Evolutionary conservation across 1,139 yeast genomes (phyloP).

Genomic region (Kurtzmaniella natalensis): DNA sequence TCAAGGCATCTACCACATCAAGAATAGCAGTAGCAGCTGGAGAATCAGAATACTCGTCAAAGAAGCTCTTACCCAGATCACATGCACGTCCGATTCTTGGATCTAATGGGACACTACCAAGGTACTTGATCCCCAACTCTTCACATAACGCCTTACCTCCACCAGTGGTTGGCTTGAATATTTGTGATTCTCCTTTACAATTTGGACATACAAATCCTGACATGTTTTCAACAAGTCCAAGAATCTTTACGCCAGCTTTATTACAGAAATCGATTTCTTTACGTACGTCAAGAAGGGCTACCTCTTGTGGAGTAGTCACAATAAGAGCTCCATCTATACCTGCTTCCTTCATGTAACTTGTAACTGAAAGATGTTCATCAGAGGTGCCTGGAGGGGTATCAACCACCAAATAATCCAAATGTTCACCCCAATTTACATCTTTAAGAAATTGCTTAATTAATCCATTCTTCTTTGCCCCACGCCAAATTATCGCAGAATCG

Average conservation of each 20-base stretch:
- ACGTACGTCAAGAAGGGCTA: conserved; percentile 88
- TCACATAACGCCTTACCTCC: conserved; percentile 85
- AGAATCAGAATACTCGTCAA: conserved; percentile 82
- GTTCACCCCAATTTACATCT: conserved; percentile 94
- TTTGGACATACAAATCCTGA: conserved; percentile 96
- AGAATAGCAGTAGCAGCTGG: conserved; percentile 89
- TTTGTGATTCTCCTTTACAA: conserved; percentile 86
- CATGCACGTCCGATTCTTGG: conserved; percentile 90
- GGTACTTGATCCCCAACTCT: conserved; percentile 69
- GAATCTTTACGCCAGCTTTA: conserved; percentile 78
- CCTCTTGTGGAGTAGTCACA: conserved; percentile 98
- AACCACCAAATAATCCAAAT: conserved; percentile 77
- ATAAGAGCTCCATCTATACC: conserved; percentile 95
- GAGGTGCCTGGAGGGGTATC: conserved; percentile 99
- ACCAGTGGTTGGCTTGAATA: conserved; percentile 94
- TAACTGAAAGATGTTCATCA: conserved; percentile 91
- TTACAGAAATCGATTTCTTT: conserved; percentile 94
- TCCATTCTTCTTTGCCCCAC: conserved; percentile 93
- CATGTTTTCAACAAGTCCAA: conserved; percentile 97
- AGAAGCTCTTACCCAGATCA: conserved; percentile 83
- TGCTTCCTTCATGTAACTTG: conserved; percentile 79
- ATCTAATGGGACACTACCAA: conserved; percentile 93
- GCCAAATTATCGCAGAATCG: conserved; percentile 94
- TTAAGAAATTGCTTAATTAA: conserved; percentile 89
- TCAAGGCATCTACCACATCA: conserved; percentile 67